Conservation (phyloP, 2,329 filamentous ascomycete genomes). For the Clarireedia hainanense region DNA sequence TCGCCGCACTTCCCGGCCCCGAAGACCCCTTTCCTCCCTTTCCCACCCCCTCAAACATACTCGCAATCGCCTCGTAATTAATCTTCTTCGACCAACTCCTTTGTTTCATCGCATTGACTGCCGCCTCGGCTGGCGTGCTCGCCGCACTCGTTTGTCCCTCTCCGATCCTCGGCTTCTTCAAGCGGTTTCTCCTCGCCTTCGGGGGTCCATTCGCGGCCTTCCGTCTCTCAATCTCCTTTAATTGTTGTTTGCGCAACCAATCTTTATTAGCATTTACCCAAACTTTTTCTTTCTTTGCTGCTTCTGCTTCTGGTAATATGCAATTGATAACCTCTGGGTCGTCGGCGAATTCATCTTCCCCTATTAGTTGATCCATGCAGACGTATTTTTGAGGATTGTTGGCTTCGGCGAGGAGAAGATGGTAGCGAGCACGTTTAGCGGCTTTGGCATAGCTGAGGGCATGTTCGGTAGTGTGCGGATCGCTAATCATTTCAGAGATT, state of each 20-base stretch:
- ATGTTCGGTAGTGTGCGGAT: conserved; percentile 49
- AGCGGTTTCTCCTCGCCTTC: conserved; percentile 49
- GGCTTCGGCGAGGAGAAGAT: conserved; percentile 43
- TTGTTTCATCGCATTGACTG: conserved; percentile 58
- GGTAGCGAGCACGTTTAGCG: conserved; percentile 46
- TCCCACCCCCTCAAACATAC: conserved; percentile 27
- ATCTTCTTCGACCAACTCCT: conserved; percentile 66
- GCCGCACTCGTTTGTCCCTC: conserved; percentile 60
- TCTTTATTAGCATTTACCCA: conserved; percentile 96
- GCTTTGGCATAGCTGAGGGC: conserved; percentile 51
- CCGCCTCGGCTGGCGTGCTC: conserved; percentile 61
- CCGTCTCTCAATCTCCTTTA: conserved; percentile 71
- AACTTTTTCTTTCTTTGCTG: conserved; percentile 76
- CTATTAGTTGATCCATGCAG: conserved; percentile 58
- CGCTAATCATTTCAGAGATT: conserved; percentile 62
- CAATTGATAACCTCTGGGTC: conserved; percentile 84
- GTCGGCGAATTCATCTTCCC: conserved; percentile 76
- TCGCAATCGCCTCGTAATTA: conserved; percentile 58
- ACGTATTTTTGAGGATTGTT: conserved; percentile 40
- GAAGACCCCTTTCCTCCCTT: conserved; percentile 21
- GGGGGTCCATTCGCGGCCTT: conserved; percentile 45
- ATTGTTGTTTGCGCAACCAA: conserved; percentile 80
- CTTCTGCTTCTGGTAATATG: conserved; percentile 64
- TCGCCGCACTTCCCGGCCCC: conserved; percentile 42
- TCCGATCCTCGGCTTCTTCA: conserved; percentile 50